Base-by-base conservation (phyloP, 2,329 filamentous ascomycete species). In the Phaeosphaeria sp. region DNA sequence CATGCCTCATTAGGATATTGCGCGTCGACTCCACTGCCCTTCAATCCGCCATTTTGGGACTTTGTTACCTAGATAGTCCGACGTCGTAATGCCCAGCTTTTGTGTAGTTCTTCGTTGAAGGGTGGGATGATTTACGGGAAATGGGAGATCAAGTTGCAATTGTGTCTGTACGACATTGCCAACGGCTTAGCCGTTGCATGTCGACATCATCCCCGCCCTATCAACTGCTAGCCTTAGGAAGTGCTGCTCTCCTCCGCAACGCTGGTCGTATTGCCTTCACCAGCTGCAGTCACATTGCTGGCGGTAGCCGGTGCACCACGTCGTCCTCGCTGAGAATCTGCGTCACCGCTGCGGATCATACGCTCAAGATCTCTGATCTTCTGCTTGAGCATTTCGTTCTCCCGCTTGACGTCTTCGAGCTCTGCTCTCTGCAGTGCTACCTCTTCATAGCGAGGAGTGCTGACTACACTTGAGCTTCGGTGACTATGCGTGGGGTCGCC, bases 391-490 rank as follows among this genome's bases (percentile, higher is more conserved):
- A 67, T 60, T 48, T 83, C 81, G 68, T 83, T 83, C 71, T 83
- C 81, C 45, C 72, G 72, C 72, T 83, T 83, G 36, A 81, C 81
- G 51, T 79, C 78, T 60, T 83, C 81, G 53, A 83, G 69, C 68
- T 83, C 81, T 8, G 75, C 74, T 42, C 76, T 72, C 46, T 81
- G 79, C 47, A 77, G 71, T 46, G 79, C 76, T 1, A 79, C 76
- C 60, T 82, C 81, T 60, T 79, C 77, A 44, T 78, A 79, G 27
- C 77, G 57, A 2, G 75, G 72, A 25, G 76, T 77, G 46, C 72
- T 74, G n/a, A 78, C 72, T 33, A 75, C 67, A 44, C 73, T 75
- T 4, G 67, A 68, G 48, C 71, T 74, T 36, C 70, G 62, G 49
- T 66, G 61, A 49, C 65, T 62, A 57, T 61, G 61, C 4, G 60